A percentile compares a stretch with the other conserved stretches of the same genome.
These are phyloP conservation scores for Goffeauzyma gilvescens DNA, from an alignment of 768 basidiomycete genomes.

Conservation along the genomic window DNA sequence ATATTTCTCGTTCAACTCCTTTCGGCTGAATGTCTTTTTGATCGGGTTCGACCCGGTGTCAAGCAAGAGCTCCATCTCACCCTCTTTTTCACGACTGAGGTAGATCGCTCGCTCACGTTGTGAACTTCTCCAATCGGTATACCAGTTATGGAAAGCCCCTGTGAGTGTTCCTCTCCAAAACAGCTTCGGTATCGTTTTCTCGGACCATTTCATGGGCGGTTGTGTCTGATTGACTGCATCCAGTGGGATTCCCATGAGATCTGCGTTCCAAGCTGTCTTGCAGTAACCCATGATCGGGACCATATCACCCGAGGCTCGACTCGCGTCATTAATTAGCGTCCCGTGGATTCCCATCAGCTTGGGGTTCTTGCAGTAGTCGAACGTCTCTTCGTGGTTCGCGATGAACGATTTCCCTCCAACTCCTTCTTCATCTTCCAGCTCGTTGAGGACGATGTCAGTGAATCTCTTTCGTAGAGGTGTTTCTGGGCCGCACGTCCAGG, in stretches of 20 bases:
- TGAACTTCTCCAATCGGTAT: constrained; percentile 18
- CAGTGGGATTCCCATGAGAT: constrained; percentile 4
- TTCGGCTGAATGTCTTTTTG: constrained; percentile 6
- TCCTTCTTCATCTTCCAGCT: background rate
- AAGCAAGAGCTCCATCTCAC: constrained; percentile 7
- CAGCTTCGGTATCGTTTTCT: constrained; percentile 19
- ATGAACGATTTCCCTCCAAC: constrained; percentile 3
- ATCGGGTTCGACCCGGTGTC: constrained; percentile 11
- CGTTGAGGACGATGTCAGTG: constrained; percentile 1
- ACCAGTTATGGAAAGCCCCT: constrained; percentile 18
- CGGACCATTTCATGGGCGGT: constrained; percentile 13
- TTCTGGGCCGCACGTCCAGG: background rate
- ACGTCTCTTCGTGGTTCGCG: background rate
- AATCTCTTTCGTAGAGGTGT: constrained; percentile 1
- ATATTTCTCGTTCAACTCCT: constrained; percentile 16
- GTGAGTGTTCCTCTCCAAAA: constrained; percentile 29
- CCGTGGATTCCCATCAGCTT: constrained; percentile 2
- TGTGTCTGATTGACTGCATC: constrained; percentile 5
- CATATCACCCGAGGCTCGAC: constrained; percentile 1
- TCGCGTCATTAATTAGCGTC: constrained; percentile 2
- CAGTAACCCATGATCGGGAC: constrained; percentile 3
- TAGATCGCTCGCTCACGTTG: constrained; percentile 21
- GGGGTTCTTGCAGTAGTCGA: constrained; percentile 7
- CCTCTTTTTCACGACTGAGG: constrained; percentile 14
- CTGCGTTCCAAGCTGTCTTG: constrained; percentile 3